Percentiles rank a stretch among this genome's conserved stretches.
phyloP scores from a whole-genome alignment of 2,329 filamentous ascomycete species.

The Diplodia intermedia region DNA sequence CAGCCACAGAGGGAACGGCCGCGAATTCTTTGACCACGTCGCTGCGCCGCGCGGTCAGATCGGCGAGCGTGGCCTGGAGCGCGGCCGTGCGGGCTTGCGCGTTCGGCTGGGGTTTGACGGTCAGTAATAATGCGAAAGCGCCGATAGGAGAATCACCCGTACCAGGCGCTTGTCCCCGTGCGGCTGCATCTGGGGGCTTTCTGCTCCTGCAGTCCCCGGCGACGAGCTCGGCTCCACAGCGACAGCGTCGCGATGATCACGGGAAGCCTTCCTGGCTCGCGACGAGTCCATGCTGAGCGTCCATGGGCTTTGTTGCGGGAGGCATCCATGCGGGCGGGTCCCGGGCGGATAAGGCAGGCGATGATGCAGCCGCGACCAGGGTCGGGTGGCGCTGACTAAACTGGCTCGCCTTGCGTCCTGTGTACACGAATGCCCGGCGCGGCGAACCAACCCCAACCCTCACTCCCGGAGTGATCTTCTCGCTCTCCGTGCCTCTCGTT shows the following conservation, averaged over 20 bases:
- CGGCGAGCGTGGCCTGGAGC: conserved; percentile 54
- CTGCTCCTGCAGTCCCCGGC: conserved; percentile 16
- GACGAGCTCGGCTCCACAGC: conserved; percentile 2
- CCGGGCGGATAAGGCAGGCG: conserved; percentile 18
- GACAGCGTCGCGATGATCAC: not conserved
- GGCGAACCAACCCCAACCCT: not conserved
- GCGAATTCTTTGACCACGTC: conserved; percentile 45
- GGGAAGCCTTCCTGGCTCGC: not conserved
- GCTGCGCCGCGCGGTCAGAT: conserved; percentile 54
- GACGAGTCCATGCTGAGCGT: not conserved
- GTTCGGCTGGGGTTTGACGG: conserved; percentile 19
- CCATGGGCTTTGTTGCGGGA: not conserved
- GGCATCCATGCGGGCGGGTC: not conserved
- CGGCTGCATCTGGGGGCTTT: not conserved
- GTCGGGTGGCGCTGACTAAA: conserved; percentile 24
- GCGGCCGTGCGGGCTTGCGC: not conserved
- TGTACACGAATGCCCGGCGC: conserved; percentile 10
- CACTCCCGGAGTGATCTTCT: not conserved
- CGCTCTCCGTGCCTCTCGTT: conserved; percentile 11
- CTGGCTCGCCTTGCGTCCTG: conserved; percentile 17
- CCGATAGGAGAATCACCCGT: conserved; percentile 20
- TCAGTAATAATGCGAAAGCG: conserved; percentile 16
- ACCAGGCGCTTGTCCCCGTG: conserved; percentile 28
- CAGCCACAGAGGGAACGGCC: conserved; percentile 44
- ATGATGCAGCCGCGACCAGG: conserved; percentile 29